phyloP scores from a whole-genome alignment of 495 filamentous ascomycete species.

The Trichoderma parareesei region DNA sequence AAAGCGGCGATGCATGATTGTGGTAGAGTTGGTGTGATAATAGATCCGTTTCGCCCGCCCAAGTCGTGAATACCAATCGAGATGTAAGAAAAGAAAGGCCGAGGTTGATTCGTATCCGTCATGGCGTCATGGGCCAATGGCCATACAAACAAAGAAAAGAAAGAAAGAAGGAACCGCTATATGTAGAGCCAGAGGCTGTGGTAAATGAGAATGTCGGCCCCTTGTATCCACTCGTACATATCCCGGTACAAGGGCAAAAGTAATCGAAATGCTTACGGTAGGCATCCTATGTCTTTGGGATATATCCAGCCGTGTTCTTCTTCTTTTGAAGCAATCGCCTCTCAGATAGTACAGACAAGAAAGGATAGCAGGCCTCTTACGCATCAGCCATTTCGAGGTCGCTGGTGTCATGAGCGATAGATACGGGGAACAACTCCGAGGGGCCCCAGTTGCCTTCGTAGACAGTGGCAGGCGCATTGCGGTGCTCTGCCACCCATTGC shows the following conservation, averaged over 20 bases:
- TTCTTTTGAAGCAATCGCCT: neutral
- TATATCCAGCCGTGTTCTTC: neutral
- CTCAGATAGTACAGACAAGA: neutral
- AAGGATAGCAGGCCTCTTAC: constrained; percentile 18
- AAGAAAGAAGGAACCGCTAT: neutral
- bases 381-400: constrained; percentile 44
- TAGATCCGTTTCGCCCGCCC: neutral
- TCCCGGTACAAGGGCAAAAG: neutral
- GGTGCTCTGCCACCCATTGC: constrained; percentile 64
- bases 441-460: constrained; percentile 97
- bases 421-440: constrained; percentile 19
- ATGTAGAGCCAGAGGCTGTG: neutral
- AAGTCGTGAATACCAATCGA: neutral
- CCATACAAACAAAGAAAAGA: neutral
- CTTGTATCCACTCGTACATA: neutral
- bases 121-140: neutral
- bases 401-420: constrained; percentile 19
- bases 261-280: neutral
- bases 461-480: constrained; percentile 77
- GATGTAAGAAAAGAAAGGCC: neutral
- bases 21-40: neutral
- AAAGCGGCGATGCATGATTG: neutral
- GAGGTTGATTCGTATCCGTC: neutral
- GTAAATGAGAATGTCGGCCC: neutral
- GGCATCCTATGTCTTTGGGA: neutral